These are phyloP conservation scores for Cryptococcus jaspeensis DNA, from an alignment of 1,284 basidiomycete genomes.

Conservation along the genomic window DNA sequence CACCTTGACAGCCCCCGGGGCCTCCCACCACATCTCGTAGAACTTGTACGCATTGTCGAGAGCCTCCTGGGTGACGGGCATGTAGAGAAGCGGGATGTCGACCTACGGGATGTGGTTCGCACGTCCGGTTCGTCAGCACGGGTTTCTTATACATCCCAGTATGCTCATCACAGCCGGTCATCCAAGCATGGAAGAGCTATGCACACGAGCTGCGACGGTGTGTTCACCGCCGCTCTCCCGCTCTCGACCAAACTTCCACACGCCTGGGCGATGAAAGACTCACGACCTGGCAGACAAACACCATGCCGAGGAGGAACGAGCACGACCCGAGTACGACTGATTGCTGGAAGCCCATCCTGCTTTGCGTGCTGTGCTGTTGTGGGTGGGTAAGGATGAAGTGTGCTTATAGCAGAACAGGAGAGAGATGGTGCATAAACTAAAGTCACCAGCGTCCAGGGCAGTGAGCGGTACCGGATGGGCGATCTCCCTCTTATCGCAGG, in stretches of 20 bases:
- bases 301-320: slow-evolving; percentile 81
- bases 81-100: slow-evolving; percentile 77
- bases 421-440: no score
- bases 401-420: background rate
- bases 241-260: background rate
- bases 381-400: background rate
- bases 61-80: slow-evolving; percentile 60
- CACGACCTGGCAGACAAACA: slow-evolving; percentile 71
- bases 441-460: no score
- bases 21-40: slow-evolving; percentile 85
- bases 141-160: no score
- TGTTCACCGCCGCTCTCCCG: background rate
- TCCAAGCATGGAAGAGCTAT: no score
- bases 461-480: no score
- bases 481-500: no score
- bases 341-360: slow-evolving; percentile 75
- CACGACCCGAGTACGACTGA: slow-evolving; percentile 76
- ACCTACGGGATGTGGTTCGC: slow-evolving; percentile 54
- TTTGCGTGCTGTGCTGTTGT: background rate
- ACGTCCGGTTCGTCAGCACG: no score
- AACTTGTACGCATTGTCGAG: slow-evolving; percentile 76
- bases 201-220: no score
- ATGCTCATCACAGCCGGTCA: no score
- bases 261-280: slow-evolving; percentile 13
- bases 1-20: slow-evolving; percentile 81